Percentiles rank a stretch among this genome's conserved stretches.
Conservation (phyloP, 2,329 filamentous ascomycete genomes). For the Aspergillus brunneoviolaceus region DNA sequence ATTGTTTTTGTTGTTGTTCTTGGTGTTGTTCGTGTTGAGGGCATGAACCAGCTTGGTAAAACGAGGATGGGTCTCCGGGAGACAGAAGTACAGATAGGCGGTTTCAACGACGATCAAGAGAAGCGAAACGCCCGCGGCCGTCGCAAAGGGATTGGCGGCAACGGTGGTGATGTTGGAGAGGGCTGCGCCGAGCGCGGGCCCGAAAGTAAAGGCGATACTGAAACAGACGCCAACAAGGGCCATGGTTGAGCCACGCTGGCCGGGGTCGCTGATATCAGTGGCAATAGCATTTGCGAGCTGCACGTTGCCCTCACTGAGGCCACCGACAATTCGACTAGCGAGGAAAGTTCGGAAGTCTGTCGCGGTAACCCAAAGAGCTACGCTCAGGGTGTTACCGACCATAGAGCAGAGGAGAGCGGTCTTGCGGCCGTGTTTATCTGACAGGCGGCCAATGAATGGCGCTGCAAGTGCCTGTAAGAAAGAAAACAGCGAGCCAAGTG, state of each 20-base stretch:
- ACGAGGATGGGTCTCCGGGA: conserved; percentile 77
- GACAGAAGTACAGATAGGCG: conserved; percentile 74
- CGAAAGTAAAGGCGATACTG: conserved; percentile 95
- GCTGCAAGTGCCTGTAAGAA: conserved; percentile 90
- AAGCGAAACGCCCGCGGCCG: conserved; percentile 84
- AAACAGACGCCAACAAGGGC: conserved; percentile 95
- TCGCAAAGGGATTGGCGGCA: conserved; percentile 87
- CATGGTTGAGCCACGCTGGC: conserved; percentile 85
- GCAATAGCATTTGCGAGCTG: conserved; percentile 96
- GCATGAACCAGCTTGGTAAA: conserved; percentile 50
- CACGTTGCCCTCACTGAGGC: conserved; percentile 93
- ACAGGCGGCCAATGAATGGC: conserved; percentile 83
- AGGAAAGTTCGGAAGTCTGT: conserved; percentile 95
- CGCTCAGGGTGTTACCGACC: conserved; percentile 87
- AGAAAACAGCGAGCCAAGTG: conserved; percentile 89
- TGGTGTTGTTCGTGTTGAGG: conserved; percentile 18
- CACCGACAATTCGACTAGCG: conserved; percentile 87
- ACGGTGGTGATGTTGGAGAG: conserved; percentile 75
- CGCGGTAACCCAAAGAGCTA: conserved; percentile 89
- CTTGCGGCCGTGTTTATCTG: conserved; percentile 82
- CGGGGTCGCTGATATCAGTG: conserved; percentile 88
- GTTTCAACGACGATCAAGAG: conserved; percentile 84
- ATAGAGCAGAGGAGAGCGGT: conserved; percentile 88
- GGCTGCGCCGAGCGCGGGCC: conserved; percentile 85
- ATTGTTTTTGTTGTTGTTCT: conserved; percentile 13